Evolutionary conservation across 148 eudicot genomes (phyloP).

Genomic region (Beta vulgaris): DNA sequence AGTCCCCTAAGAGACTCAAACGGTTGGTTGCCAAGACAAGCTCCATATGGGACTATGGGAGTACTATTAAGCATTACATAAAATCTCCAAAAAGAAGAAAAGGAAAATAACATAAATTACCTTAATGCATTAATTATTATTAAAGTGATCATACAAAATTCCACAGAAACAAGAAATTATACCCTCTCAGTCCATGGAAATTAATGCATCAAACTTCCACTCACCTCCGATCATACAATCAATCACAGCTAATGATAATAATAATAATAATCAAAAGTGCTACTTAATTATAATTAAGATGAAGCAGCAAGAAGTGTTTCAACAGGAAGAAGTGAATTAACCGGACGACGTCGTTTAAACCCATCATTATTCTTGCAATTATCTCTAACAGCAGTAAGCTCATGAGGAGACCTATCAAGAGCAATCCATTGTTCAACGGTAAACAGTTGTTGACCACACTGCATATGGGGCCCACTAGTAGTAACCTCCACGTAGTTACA

Average conservation of each 20-base stretch:
- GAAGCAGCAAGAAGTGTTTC: slow-evolving; percentile 4
- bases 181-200: neutral
- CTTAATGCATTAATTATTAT: neutral
- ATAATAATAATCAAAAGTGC: neutral
- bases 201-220: neutral
- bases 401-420: slow-evolving; percentile 31
- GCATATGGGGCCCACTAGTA: slow-evolving; percentile 36
- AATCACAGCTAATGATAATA: neutral
- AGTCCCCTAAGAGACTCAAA: too few species aligned
- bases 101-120: too few species aligned
- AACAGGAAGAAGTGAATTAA: neutral
- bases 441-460: slow-evolving; percentile 34
- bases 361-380: slow-evolving; percentile 16
- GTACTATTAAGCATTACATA: too few species aligned
- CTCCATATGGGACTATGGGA: too few species aligned
- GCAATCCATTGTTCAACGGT: slow-evolving; percentile 51
- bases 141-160: neutral
- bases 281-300: neutral
- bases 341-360: neutral
- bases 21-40: too few species aligned
- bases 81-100: too few species aligned
- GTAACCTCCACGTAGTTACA: slow-evolving; percentile 46
- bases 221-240: neutral
- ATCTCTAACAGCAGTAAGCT: slow-evolving; percentile 29
- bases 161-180: neutral